phyloP scores from a whole-genome alignment of 129 eudicot genomes.

The Dittrichia graveolens region DNA sequence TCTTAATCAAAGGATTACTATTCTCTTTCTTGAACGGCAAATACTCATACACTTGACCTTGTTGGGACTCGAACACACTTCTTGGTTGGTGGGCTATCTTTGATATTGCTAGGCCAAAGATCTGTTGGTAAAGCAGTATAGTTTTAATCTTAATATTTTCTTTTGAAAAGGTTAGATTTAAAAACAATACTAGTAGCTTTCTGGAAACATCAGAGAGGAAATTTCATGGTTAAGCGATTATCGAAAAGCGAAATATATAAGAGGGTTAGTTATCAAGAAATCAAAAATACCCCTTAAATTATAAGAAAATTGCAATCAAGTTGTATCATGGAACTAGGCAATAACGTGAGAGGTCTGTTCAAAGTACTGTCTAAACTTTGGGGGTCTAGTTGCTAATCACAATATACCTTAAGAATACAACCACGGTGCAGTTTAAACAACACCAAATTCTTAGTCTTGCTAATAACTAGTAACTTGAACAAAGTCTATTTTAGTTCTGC shows the following conservation, averaged over 20 bases:
- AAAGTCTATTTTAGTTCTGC: background rate
- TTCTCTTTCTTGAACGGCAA: background rate
- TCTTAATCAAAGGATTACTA: background rate
- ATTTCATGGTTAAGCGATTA: background rate
- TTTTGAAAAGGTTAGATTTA: background rate
- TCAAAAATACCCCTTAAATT: background rate
- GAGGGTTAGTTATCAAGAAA: background rate
- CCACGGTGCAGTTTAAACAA: background rate
- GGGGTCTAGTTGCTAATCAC: no score
- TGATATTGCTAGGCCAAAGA: no score
- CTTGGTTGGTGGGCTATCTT: no score
- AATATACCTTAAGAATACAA: background rate
- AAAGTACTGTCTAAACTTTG: no score
- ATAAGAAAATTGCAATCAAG: background rate
- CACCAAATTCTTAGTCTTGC: constrained; percentile 1
- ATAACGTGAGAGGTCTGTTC: no score
- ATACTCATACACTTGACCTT: no score
- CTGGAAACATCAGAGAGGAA: background rate
- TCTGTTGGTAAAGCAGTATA: background rate
- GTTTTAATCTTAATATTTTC: background rate
- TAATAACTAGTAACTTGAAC: background rate
- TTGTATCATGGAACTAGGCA: no score
- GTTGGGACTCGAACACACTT: no score
- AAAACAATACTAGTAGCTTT: background rate
- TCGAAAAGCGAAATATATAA: background rate